phyloP scores from a whole-genome alignment of 176 grass and related monocot genomes.

The Cenchrus americanus region DNA sequence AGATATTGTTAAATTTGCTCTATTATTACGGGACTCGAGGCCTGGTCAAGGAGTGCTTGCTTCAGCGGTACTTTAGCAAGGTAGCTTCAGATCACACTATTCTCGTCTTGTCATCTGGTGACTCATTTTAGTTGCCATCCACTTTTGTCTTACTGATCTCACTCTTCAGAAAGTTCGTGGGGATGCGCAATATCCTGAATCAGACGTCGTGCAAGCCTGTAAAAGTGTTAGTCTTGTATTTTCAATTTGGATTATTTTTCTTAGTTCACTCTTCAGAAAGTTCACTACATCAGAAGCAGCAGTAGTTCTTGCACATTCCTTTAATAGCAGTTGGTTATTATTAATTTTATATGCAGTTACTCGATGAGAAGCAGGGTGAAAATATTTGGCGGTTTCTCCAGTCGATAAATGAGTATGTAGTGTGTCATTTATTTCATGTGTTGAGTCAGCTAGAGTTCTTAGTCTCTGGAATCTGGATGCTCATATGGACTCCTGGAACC shows the following conservation, averaged over 20 bases:
- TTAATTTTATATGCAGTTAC: slow-evolving; percentile 61
- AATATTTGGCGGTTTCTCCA: slow-evolving; percentile 84
- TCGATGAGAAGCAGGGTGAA: slow-evolving; percentile 66
- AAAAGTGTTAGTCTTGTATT: slow-evolving; percentile 61
- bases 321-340: background rate
- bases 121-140: background rate
- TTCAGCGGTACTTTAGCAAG: slow-evolving; percentile 93
- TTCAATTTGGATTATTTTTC: background rate
- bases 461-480: slow-evolving; percentile 6
- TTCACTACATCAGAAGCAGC: background rate
- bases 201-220: slow-evolving; percentile 76
- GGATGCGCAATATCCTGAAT: slow-evolving; percentile 65
- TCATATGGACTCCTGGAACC: slow-evolving; percentile 12
- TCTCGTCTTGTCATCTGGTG: slow-evolving; percentile 11
- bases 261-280: background rate
- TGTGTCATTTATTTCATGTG: background rate
- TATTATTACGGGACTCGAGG: slow-evolving; percentile 81
- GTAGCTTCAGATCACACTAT: slow-evolving; percentile 47
- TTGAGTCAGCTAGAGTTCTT: background rate
- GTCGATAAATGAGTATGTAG: slow-evolving; percentile 68
- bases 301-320: background rate
- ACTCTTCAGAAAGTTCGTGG: slow-evolving; percentile 65
- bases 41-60: slow-evolving; percentile 72
- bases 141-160: slow-evolving; percentile 13
- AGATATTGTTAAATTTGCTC: slow-evolving; percentile 81